phyloP scores from a whole-genome alignment of 2,329 filamentous ascomycete species.

The Phoma sp. region DNA sequence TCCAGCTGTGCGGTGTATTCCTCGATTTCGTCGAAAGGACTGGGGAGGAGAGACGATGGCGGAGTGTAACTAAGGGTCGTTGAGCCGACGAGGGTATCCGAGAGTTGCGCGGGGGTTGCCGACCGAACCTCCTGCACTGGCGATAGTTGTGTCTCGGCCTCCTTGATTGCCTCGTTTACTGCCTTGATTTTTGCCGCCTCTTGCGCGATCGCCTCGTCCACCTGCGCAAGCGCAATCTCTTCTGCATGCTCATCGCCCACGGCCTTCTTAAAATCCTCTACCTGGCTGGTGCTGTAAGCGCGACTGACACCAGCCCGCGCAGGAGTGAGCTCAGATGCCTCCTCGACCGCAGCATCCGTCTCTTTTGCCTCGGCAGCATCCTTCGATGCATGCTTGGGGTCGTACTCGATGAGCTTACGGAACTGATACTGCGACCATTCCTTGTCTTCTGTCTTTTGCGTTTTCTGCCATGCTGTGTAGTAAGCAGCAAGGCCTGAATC shows the following conservation, averaged over 20 bases:
- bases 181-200: slow-evolving; percentile 71
- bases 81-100: slow-evolving; percentile 37
- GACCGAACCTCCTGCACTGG: slow-evolving; percentile 38
- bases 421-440: slow-evolving; percentile 95
- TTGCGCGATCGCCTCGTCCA: slow-evolving; percentile 82
- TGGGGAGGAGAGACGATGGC: slow-evolving; percentile 62
- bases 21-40: slow-evolving; percentile 65
- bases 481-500: slow-evolving; percentile 79
- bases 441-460: slow-evolving; percentile 73
- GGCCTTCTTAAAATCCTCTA: slow-evolving; percentile 66
- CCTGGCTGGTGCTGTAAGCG: slow-evolving; percentile 60
- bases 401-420: slow-evolving; percentile 88
- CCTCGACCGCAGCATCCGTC: slow-evolving; percentile 38
- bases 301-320: slow-evolving; percentile 50
- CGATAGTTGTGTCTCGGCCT: slow-evolving; percentile 42
- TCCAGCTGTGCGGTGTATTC: slow-evolving; percentile 80
- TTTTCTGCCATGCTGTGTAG: slow-evolving; percentile 86
- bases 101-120: slow-evolving; percentile 41
- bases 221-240: slow-evolving; percentile 72
- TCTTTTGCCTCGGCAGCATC: slow-evolving; percentile 48
- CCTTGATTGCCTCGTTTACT: slow-evolving; percentile 50
- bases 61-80: slow-evolving; percentile 37
- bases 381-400: slow-evolving; percentile 58
- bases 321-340: slow-evolving; percentile 36
- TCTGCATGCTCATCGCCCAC: slow-evolving; percentile 56